A percentile compares a stretch with the other conserved stretches of the same genome.
Evolutionary conservation across 1,284 basidiomycete species (phyloP).

Genomic region (Fistulinella cinereoalba): DNA sequence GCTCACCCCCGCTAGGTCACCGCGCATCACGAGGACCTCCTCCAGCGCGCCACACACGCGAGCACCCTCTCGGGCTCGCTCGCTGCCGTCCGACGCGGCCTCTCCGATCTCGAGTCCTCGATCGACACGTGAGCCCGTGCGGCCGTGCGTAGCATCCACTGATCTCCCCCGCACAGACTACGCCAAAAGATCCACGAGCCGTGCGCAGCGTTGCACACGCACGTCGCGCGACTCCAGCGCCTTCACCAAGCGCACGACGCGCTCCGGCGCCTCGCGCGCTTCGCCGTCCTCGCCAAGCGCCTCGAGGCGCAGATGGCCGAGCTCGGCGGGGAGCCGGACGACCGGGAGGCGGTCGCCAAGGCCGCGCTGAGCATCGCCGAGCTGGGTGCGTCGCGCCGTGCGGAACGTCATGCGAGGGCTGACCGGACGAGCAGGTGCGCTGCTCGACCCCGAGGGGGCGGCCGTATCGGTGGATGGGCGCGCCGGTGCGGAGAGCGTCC

Average conservation of each 20-base stretch:
- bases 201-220: slow-evolving; percentile 67
- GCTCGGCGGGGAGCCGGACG: slow-evolving; percentile 60
- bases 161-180: slow-evolving; percentile 65
- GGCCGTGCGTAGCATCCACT: no score
- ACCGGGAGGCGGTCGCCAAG: slow-evolving; percentile 84
- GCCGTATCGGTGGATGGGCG: not conserved
- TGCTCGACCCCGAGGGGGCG: slow-evolving; percentile 23
- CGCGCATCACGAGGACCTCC: slow-evolving; percentile 67
- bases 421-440: slow-evolving; percentile 18
- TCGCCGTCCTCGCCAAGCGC: slow-evolving; percentile 76
- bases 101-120: slow-evolving; percentile 65
- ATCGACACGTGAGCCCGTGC: slow-evolving; percentile 83
- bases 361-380: slow-evolving; percentile 90
- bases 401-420: not conserved
- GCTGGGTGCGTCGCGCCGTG: slow-evolving; percentile 64
- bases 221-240: slow-evolving; percentile 71
- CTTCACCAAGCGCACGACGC: slow-evolving; percentile 81
- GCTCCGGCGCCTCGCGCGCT: slow-evolving; percentile 78
- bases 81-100: slow-evolving; percentile 56
- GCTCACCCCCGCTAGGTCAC: slow-evolving; percentile 50
- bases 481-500: slow-evolving; percentile 32
- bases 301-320: slow-evolving; percentile 79
- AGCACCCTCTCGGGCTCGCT: slow-evolving; percentile 63
- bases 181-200: slow-evolving; percentile 82
- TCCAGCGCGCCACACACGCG: slow-evolving; percentile 69